Evolutionary conservation across 129 eudicot genomes (phyloP).

Genomic region (carrot (Daucus carota)): DNA sequence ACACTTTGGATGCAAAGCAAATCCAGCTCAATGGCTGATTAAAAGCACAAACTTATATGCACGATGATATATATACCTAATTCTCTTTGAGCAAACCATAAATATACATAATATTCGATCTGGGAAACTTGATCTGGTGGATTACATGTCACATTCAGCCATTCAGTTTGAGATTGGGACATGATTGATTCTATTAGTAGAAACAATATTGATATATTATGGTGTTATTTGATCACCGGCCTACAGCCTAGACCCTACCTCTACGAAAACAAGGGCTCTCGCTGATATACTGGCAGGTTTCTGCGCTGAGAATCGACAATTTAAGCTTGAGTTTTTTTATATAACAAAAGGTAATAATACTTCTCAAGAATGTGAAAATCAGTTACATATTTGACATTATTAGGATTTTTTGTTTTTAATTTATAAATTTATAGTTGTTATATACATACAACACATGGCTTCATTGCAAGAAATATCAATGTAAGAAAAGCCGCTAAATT

Average conservation of each 20-base stretch:
- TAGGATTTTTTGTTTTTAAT: too few relatives aligned
- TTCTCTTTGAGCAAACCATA: not conserved
- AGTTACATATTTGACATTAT: too few relatives aligned
- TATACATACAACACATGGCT: too few relatives aligned
- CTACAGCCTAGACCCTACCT: not conserved
- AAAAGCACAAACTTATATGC: not conserved
- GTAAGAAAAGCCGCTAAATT: too few relatives aligned
- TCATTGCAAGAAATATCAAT: too few relatives aligned
- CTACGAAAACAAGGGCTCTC: not conserved
- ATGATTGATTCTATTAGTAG: not conserved
- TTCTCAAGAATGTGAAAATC: too few relatives aligned
- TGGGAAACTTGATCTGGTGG: not conserved
- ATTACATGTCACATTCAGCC: not conserved
- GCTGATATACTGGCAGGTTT: too few relatives aligned
- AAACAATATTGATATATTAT: not conserved
- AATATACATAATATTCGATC: not conserved
- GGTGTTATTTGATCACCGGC: not conserved
- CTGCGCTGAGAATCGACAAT: too few relatives aligned
- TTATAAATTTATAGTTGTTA: too few relatives aligned
- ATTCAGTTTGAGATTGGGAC: not conserved
- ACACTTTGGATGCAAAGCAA: not conserved
- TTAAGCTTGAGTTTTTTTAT: too few relatives aligned
- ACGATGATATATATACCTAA: too few relatives aligned
- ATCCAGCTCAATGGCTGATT: not conserved
- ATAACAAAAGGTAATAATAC: too few relatives aligned